A percentile compares a stretch with the other conserved stretches of the same genome.
Conservation (phyloP, 164 flowering plant genomes). For the Magnolia changhungtana region DNA sequence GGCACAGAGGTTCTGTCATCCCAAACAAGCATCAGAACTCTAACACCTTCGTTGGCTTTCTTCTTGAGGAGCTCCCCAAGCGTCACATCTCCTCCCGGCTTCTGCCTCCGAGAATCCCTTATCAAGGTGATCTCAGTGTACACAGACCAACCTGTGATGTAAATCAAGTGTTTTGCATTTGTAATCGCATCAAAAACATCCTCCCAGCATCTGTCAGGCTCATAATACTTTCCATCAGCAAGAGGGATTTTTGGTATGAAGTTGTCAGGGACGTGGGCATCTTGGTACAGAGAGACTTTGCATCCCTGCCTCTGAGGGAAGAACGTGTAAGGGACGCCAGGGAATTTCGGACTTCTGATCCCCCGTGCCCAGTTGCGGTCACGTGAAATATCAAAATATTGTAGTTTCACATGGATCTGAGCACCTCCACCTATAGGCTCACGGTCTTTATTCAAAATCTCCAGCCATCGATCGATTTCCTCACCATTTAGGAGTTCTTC, state of each 20-base stretch:
- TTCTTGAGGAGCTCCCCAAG: constrained; percentile 71
- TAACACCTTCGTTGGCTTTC: constrained; percentile 72
- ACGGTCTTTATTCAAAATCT: constrained; percentile 33
- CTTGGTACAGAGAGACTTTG: constrained; percentile 65
- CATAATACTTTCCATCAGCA: constrained; percentile 45
- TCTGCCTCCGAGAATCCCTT: constrained; percentile 54
- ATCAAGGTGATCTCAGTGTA: constrained; percentile 56
- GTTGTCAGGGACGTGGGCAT: constrained; percentile 59
- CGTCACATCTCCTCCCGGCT: constrained; percentile 49
- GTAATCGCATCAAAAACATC: constrained; percentile 68
- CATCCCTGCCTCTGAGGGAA: constrained; percentile 58
- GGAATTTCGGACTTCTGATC: constrained; percentile 41
- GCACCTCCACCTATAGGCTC: constrained; percentile 36
- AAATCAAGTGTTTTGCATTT: constrained; percentile 63
- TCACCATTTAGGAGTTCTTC: constrained; percentile 40
- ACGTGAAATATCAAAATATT: constrained; percentile 36
- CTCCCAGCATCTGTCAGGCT: constrained; percentile 74
- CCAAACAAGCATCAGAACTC: constrained; percentile 79
- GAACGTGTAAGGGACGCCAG: constrained; percentile 70
- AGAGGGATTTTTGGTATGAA: constrained; percentile 55
- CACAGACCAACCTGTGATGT: constrained; percentile 81
- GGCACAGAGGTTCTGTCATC: constrained; percentile 67
- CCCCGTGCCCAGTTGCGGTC: constrained; percentile 55
- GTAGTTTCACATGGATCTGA: constrained; percentile 58
- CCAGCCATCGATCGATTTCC: constrained; percentile 55